phyloP scores from a whole-genome alignment of 805 yeast genomes.

The Cyberlindnera petersonii region DNA sequence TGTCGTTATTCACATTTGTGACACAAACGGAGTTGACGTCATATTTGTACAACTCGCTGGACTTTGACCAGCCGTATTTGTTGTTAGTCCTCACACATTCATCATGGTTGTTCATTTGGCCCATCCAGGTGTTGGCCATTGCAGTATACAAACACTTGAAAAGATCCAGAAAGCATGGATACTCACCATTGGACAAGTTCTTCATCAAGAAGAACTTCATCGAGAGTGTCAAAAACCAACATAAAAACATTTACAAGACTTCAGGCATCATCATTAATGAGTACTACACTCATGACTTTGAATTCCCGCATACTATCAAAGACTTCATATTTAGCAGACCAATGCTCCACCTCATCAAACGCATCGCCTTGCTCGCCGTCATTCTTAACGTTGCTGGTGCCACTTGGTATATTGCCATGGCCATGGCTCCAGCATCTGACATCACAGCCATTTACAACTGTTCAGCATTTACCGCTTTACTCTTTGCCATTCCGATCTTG shows the following conservation, averaged over 20 bases:
- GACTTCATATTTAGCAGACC: slow-evolving; percentile 16
- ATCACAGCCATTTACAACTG: slow-evolving; percentile 90
- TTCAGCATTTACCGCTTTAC: slow-evolving; percentile 83
- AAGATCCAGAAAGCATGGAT: slow-evolving; percentile 21
- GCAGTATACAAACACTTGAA: slow-evolving; percentile 42
- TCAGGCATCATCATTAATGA: slow-evolving; percentile 21
- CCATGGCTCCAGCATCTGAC: slow-evolving; percentile 75
- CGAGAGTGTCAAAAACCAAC: slow-evolving; percentile 40
- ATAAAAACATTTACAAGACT: slow-evolving; percentile 37
- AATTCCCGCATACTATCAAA: slow-evolving; percentile 14
- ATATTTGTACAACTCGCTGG: slow-evolving; percentile 51
- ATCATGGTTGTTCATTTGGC: slow-evolving; percentile 73
- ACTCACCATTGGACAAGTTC: slow-evolving; percentile 15
- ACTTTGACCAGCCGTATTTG: slow-evolving; percentile 66
- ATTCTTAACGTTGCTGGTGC: slow-evolving; percentile 72
- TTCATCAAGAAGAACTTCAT: slow-evolving; percentile 25
- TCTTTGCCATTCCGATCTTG: slow-evolving; percentile 74
- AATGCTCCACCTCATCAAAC: slow-evolving; percentile 38
- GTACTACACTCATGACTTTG: slow-evolving; percentile 14
- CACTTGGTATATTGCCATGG: slow-evolving; percentile 85
- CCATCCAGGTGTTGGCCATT: slow-evolving; percentile 52
- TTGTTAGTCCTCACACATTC: slow-evolving; percentile 71
- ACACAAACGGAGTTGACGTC: slow-evolving; percentile 78
- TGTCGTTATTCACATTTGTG: slow-evolving; percentile 61
- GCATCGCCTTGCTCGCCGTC: slow-evolving; percentile 44